These are phyloP conservation scores for Mycotypha africana DNA, from an alignment of 371 early-diverging fungal genomes.

Conservation along the genomic window DNA sequence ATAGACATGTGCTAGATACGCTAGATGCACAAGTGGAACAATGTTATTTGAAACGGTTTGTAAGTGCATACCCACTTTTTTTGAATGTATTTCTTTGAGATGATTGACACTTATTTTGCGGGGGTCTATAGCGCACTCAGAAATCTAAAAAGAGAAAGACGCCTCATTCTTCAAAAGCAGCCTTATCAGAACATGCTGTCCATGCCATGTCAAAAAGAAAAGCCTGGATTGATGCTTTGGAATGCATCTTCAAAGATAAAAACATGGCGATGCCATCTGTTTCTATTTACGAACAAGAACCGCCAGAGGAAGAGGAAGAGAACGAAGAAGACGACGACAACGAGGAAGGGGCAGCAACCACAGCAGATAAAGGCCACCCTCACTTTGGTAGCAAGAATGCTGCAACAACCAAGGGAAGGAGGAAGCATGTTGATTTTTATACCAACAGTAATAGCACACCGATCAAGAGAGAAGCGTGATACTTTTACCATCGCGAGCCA, in stretches of 20 bases:
- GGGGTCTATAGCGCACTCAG: too few relatives aligned
- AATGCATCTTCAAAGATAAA: slow-evolving; percentile 61
- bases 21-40: slow-evolving; percentile 83
- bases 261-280: slow-evolving; percentile 59
- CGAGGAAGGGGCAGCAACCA: too few relatives aligned
- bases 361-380: too few relatives aligned
- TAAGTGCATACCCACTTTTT: slow-evolving; percentile 35
- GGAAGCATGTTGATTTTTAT: too few relatives aligned
- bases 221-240: slow-evolving; percentile 32
- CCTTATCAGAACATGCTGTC: slow-evolving; percentile 48
- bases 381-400: too few relatives aligned
- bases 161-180: slow-evolving; percentile 18
- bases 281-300: slow-evolving; percentile 50
- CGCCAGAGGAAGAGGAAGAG: too few relatives aligned
- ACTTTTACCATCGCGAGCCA: too few relatives aligned
- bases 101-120: too few relatives aligned
- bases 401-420: too few relatives aligned
- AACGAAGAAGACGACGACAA: too few relatives aligned
- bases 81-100: background rate
- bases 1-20: slow-evolving; percentile 80
- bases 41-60: slow-evolving; percentile 78
- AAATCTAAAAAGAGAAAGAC: slow-evolving; percentile 71
- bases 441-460: too few relatives aligned
- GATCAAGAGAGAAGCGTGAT: too few relatives aligned
- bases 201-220: slow-evolving; percentile 51